These are phyloP conservation scores for Euclidium syriacum DNA, from an alignment of 345 rosid genomes.

Conservation along the genomic window DNA sequence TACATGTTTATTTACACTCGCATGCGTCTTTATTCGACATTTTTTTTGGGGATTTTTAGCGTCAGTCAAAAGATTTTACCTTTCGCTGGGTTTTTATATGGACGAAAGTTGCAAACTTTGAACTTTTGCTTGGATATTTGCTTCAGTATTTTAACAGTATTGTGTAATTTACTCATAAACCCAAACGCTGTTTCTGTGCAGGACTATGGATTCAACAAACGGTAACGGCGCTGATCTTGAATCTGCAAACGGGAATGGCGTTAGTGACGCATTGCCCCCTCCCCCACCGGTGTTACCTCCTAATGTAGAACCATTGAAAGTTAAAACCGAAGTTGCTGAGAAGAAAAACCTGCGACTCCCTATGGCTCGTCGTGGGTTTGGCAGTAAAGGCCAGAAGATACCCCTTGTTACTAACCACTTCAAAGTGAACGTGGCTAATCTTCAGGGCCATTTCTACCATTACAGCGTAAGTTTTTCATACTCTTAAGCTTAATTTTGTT, in stretches of 20 bases:
- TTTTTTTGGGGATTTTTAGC: background rate
- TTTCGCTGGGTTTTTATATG: background rate
- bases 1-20: too few relatives aligned
- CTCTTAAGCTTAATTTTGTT: background rate
- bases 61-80: background rate
- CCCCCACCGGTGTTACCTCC: slow-evolving; percentile 67
- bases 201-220: slow-evolving; percentile 50
- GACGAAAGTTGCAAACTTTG: too few relatives aligned
- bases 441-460: slow-evolving; percentile 65
- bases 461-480: slow-evolving; percentile 48
- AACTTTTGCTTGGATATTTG: too few relatives aligned
- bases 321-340: slow-evolving; percentile 40
- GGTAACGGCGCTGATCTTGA: slow-evolving; percentile 39
- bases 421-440: slow-evolving; percentile 55
- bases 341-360: slow-evolving; percentile 53
- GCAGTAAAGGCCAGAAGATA: slow-evolving; percentile 66
- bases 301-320: slow-evolving; percentile 45
- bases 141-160: too few relatives aligned
- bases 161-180: background rate
- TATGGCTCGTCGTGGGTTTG: slow-evolving; percentile 62
- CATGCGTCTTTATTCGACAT: too few relatives aligned
- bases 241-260: slow-evolving; percentile 34
- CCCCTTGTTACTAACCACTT: slow-evolving; percentile 68
- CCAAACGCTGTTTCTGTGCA: background rate
- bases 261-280: slow-evolving; percentile 47